Evolutionary conservation across 2,329 filamentous ascomycete genomes (phyloP).

Genomic region (Ophiostoma sp.): DNA sequence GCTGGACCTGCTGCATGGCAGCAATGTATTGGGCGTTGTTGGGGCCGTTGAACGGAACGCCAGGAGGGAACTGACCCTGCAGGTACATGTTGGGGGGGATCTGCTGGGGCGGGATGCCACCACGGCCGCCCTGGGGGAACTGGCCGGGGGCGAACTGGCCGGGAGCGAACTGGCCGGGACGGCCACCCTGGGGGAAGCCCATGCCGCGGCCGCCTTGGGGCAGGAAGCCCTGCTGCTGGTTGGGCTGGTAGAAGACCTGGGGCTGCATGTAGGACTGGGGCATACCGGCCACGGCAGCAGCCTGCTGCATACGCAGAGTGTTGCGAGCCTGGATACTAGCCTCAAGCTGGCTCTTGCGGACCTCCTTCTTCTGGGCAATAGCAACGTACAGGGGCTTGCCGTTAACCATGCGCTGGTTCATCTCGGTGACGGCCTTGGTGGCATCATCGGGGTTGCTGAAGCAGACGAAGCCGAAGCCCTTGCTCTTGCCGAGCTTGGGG

Average conservation of each 20-base stretch:
- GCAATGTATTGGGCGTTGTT: constrained; percentile 77
- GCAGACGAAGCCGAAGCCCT: constrained; percentile 99
- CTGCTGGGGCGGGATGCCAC: constrained; percentile 78
- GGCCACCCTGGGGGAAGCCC: constrained; percentile 64
- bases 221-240: constrained; percentile 71
- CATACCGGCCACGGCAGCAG: constrained; percentile 85
- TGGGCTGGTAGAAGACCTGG: constrained; percentile 87
- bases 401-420: constrained; percentile 99
- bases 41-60: constrained; percentile 71
- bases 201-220: constrained; percentile 63
- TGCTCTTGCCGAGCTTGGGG: constrained; percentile 90
- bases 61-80: constrained; percentile 76
- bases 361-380: constrained; percentile 98
- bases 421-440: constrained; percentile 97
- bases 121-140: constrained; percentile 86
- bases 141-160: constrained; percentile 76
- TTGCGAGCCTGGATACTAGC: constrained; percentile 99
- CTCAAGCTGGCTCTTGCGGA: constrained; percentile 98
- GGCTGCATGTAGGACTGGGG: constrained; percentile 85
- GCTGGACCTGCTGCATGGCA: constrained; percentile 77
- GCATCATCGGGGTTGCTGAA: constrained; percentile 99
- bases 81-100: constrained; percentile 87
- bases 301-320: constrained; percentile 97
- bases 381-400: constrained; percentile 97
- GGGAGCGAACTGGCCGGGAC: constrained; percentile 72